Base-by-base conservation (phyloP, 345 rosid species). In the Sisymbrium altissimum region DNA sequence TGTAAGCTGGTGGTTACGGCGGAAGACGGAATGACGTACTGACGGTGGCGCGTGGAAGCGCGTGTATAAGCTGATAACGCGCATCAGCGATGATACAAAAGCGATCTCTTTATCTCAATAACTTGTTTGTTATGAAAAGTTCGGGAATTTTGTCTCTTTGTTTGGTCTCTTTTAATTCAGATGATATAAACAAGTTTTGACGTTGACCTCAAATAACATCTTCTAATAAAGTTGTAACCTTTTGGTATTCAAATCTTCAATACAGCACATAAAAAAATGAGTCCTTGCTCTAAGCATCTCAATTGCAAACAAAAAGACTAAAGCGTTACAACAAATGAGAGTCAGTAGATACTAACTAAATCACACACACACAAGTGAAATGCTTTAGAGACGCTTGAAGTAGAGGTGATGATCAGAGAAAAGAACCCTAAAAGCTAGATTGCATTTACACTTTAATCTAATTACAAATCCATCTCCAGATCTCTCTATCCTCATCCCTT, bases 401-500 rank as follows among this genome's bases (percentile, higher is more conserved):
- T 76, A 76, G 70, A 76, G 66, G 30, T 56, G 80, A 29, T 56
- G 60, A 45, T 76, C 71, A 38, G 71, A 63, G 71, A 76, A 76
- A 29, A 76, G 61, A 63, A 70, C 61, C 71, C 75, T 76, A 55
- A 17, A 76, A 64, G 80, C 75, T 25, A 35, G 52, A 36, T 19
- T 63, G 75, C 80, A 76, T 25, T 54, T 54, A 64, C 80, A 76
- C 75, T 76, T 76, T 66, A 76, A 46, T 45, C 75, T 59, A 55
- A 76, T 76, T 38, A 76, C 44, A 39, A 17, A 76, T 2, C 80
- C 80, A 35, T 76, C 80, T 70, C 80, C 80, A 38, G 75, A 76
- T 70, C 80, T 76, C 45, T 76, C 80, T 76, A 70, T 76, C 66
- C 80, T 76, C 80, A 76, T 76, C 49, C 75, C 80, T 70, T 72